Percentiles rank a stretch among this genome's conserved stretches.
Evolutionary conservation across 2,329 filamentous ascomycete genomes (phyloP).

Genomic region (Biscogniauxia marginata): DNA sequence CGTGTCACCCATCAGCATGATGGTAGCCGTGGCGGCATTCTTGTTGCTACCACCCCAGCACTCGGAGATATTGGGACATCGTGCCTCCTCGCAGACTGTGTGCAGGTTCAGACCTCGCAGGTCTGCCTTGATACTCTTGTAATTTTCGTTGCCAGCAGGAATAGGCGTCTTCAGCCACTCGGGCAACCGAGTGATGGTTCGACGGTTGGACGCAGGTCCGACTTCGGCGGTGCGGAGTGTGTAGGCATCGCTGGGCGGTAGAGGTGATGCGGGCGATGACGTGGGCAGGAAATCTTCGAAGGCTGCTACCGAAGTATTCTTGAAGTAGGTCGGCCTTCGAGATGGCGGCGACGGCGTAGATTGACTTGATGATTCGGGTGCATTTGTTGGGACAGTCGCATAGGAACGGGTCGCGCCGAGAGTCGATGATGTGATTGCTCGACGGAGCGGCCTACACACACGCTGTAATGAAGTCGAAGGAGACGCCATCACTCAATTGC

Average conservation of each 20-base stretch:
- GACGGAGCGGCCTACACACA: slow-evolving; percentile 29
- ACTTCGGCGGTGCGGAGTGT: slow-evolving; percentile 62
- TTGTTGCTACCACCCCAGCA: slow-evolving; percentile 95
- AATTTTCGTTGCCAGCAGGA: slow-evolving; percentile 76
- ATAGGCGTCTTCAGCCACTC: slow-evolving; percentile 97
- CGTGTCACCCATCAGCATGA: slow-evolving; percentile 99
- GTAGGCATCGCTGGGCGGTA: slow-evolving; percentile 56
- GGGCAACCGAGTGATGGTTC: slow-evolving; percentile 72
- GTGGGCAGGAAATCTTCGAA: slow-evolving; percentile 57
- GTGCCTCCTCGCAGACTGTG: slow-evolving; percentile 96
- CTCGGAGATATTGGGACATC: slow-evolving; percentile 95
- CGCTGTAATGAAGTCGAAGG: slow-evolving; percentile 27
- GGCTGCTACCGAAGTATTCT: slow-evolving; percentile 55
- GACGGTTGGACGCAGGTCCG: slow-evolving; percentile 60
- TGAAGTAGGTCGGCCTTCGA: slow-evolving; percentile 55
- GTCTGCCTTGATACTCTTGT: slow-evolving; percentile 93
- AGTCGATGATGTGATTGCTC: slow-evolving; percentile 24
- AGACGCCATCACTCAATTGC: slow-evolving; percentile 23
- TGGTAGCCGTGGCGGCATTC: slow-evolving; percentile 89
- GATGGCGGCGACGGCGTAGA: slow-evolving; percentile 14
- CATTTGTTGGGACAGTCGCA: slow-evolving; percentile 30
- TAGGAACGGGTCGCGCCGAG: slow-evolving; percentile 22
- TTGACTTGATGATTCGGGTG: slow-evolving; percentile 25
- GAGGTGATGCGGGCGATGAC: slow-evolving; percentile 39
- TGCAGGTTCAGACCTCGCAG: slow-evolving; percentile 85